A percentile compares a stretch with the other conserved stretches of the same genome.
Conservation (phyloP, 163 green algal species). For the Coccomyxa subellipsoidea region DNA sequence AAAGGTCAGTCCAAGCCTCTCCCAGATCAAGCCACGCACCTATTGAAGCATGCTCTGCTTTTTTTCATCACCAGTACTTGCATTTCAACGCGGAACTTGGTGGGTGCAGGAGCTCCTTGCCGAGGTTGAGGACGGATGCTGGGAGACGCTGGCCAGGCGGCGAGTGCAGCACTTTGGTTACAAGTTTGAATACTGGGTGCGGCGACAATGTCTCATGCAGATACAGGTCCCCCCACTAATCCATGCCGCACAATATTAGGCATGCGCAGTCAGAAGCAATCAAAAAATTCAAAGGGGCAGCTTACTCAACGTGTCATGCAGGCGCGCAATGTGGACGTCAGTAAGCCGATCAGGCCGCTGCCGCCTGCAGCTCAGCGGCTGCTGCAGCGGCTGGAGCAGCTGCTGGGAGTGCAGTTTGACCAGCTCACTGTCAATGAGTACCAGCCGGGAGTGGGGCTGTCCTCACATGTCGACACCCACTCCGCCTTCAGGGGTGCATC, state of each 20-base stretch:
- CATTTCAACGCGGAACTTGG: not conserved
- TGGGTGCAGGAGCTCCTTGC: constrained; percentile 44
- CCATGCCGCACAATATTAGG: too few species aligned
- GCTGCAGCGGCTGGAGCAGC: constrained; percentile 21
- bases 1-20: not conserved
- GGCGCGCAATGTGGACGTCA: constrained; percentile 40
- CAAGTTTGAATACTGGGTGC: constrained; percentile 74
- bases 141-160: constrained; percentile 70
- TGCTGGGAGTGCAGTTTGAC: constrained; percentile 44
- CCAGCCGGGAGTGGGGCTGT: constrained; percentile 80
- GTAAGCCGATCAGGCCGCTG: constrained; percentile 9
- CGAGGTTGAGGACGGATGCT: constrained; percentile 38
- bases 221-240: too few species aligned
- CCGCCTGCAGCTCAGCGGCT: constrained; percentile 11
- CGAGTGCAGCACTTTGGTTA: constrained; percentile 90
- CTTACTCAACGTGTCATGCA: constrained; percentile 15
- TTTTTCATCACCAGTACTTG: not conserved
- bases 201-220: not conserved
- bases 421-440: constrained; percentile 98
- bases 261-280: too few species aligned
- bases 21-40: not conserved
- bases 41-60: not conserved
- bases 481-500: constrained; percentile 79
- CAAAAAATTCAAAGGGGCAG: too few species aligned
- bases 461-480: constrained; percentile 95